These are phyloP conservation scores for Mucor irregularis DNA, from an alignment of 371 early-diverging fungal species.

Conservation along the genomic window DNA sequence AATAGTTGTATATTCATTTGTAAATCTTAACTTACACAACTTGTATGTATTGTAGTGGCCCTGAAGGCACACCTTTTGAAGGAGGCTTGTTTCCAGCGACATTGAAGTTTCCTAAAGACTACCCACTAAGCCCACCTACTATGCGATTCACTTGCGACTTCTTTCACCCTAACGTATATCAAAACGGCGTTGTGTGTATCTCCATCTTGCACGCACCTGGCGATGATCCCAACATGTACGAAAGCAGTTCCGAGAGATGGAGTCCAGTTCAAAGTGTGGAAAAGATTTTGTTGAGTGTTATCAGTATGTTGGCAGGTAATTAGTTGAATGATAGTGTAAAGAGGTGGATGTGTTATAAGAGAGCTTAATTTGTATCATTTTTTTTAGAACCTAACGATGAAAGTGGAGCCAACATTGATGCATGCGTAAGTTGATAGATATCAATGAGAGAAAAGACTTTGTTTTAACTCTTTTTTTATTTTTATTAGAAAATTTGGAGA, in stretches of 20 bases:
- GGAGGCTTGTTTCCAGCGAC: constrained; percentile 87
- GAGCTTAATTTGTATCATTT: neutral
- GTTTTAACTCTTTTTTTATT: neutral
- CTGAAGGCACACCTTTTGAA: constrained; percentile 92
- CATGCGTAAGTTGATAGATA: constrained; percentile 68
- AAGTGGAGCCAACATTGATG: constrained; percentile 98
- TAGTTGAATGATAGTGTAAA: neutral
- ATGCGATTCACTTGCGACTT: constrained; percentile 93
- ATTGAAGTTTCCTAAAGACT: constrained; percentile 89
- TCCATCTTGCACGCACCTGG: constrained; percentile 99
- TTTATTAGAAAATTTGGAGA: constrained; percentile 84
- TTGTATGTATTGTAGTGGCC: no score
- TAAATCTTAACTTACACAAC: no score
- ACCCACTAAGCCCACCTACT: constrained; percentile 92
- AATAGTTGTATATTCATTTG: neutral
- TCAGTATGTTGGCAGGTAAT: constrained; percentile 87
- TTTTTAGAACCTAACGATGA: constrained; percentile 95
- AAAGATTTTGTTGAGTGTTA: constrained; percentile 94
- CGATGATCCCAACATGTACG: constrained; percentile 97
- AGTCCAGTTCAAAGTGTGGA: constrained; percentile 97
- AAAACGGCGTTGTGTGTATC: constrained; percentile 98
- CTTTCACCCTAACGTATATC: constrained; percentile 97
- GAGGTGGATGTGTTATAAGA: neutral
- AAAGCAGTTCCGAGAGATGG: constrained; percentile 92
- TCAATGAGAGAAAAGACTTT: neutral